Percentiles rank a stretch among this genome's conserved stretches.
These are phyloP conservation scores for Penicillium palitans DNA, from an alignment of 2,329 filamentous ascomycete genomes.

Conservation along the genomic window DNA sequence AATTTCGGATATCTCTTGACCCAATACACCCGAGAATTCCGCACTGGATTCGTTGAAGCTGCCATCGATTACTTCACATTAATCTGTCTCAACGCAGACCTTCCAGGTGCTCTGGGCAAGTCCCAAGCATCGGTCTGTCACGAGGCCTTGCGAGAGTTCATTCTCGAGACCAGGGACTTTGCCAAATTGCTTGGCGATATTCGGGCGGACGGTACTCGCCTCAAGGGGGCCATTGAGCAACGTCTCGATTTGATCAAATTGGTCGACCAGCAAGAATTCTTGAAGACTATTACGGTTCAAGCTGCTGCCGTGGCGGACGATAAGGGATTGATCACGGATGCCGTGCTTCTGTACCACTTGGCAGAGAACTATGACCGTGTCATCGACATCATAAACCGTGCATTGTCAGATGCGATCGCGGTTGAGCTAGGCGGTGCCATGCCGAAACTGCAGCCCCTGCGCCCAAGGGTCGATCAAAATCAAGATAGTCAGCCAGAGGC, in stretches of 20 bases:
- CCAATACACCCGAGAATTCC: conserved; percentile 94
- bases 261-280: conserved; percentile 75
- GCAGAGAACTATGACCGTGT: conserved; percentile 95
- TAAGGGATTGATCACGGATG: conserved; percentile 88
- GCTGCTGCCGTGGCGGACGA: conserved; percentile 92
- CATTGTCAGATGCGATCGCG: conserved; percentile 84
- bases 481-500: conserved; percentile 37
- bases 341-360: conserved; percentile 89
- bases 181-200: conserved; percentile 92
- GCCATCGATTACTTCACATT: conserved; percentile 91
- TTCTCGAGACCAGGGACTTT: conserved; percentile 96
- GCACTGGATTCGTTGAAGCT: conserved; percentile 81
- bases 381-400: conserved; percentile 83
- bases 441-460: conserved; percentile 75
- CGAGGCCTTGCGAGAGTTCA: conserved; percentile 87
- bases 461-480: conserved; percentile 58
- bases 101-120: conserved; percentile 70
- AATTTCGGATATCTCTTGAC: conserved; percentile 94
- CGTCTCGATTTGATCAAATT: conserved; percentile 79
- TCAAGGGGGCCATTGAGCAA: conserved; percentile 83
- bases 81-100: conserved; percentile 87
- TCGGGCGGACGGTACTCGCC: conserved; percentile 76
- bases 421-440: conserved; percentile 81
- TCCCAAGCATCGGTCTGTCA: conserved; percentile 82
- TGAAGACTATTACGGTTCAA: conserved; percentile 88